Base-by-base conservation (phyloP, 768 basidiomycete species). In the Podaxis carcinomalis region DNA sequence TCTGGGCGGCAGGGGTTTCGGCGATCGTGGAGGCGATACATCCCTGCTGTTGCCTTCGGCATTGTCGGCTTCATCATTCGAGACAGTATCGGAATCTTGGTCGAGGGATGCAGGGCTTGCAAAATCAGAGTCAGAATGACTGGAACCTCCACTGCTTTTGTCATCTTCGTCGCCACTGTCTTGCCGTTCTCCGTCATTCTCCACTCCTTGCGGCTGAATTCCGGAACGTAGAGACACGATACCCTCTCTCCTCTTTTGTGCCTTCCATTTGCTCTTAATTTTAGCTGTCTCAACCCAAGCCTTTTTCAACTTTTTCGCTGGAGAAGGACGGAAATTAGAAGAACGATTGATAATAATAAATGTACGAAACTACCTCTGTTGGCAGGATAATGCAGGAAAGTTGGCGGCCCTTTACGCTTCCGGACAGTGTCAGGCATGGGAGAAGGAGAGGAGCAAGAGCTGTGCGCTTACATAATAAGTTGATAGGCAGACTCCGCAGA, bases 251-350 rank as follows among this genome's bases (percentile, higher is more conserved):
- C 80, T 80, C 75, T 88, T 90, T 75, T 90, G 78, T 37, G 83
- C 78, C 67, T 82, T 88, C 89, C 92, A 93, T 75, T 88, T 82
- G 65, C 82, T 84, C 68, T 88, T 90, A 59, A 92, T 82, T 74
- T 92, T 93, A 62, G 81, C 81, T 62, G 81, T 85, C 59, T 89
- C 80, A 9, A 95, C 81, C 85, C 94, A 95, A 61, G 84, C 80
- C 69, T 84, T 81, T 74, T 93, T 95, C 61, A 95, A 77, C 66
- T 86, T 87, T 71, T 84, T 90, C 19, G 94, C 93, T 93, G 65
- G n/a, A 37, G 13, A 36, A 1, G 27, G 32, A 10, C 63, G 25
- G 56, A 47, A 49, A 49, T 53, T 4, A 55, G 60, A 47, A 51
- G 37, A 40, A 37, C 59, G 32, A 27, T 13, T 4, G 44, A 21